Base-by-base conservation (phyloP, 805 yeast genomes). In the Candida koratica region DNA sequence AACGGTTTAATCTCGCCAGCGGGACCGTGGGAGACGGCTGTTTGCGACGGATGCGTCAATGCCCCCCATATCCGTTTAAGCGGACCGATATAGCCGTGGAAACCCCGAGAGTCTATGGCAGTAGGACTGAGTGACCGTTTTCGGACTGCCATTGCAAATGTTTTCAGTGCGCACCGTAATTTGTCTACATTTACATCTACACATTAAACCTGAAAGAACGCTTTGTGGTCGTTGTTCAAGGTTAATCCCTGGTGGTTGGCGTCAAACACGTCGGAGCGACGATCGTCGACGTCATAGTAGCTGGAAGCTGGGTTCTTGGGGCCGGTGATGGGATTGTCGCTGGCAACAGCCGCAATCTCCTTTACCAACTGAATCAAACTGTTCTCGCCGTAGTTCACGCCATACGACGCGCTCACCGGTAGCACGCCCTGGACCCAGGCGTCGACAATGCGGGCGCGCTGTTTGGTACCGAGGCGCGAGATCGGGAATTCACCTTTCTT, bases 401-500 rank as follows among this genome's bases (percentile, higher is more conserved):
- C 73, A 37, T 64, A 67, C 46, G 48, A 58, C 1, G 68, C 71
- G 16, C 54, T 49, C 10, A 64, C 54, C 4, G 73, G 72, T 55
- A 67, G 51, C 17, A 67, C 61, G 4, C 71, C 71, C 41, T 65
- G 71, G 4, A 65, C 72, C 72, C 72, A 67, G 3, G 72, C 72
- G 44, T 67, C 72, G 10, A 89, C 66, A 14, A 86, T 72, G 35
- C 75, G 69, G 2, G 82, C 81, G 37, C 97, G 68, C 60, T 87
- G 95, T 44, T 81, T 81, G 26, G 81, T 77, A 2, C 82, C 87
- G 41, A 88, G 56, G 46, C 94, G 60, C 17, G 93, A 83, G 32
- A 75, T 63, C 3, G 88, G 89, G 46, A 80, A 75, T 10, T 70
- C 71, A 4, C 77, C 81, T 31, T 68, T 67, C 34, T 74, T 75